These are phyloP conservation scores for Combretum micranthum DNA, from an alignment of 345 rosid genomes.

Conservation along the genomic window DNA sequence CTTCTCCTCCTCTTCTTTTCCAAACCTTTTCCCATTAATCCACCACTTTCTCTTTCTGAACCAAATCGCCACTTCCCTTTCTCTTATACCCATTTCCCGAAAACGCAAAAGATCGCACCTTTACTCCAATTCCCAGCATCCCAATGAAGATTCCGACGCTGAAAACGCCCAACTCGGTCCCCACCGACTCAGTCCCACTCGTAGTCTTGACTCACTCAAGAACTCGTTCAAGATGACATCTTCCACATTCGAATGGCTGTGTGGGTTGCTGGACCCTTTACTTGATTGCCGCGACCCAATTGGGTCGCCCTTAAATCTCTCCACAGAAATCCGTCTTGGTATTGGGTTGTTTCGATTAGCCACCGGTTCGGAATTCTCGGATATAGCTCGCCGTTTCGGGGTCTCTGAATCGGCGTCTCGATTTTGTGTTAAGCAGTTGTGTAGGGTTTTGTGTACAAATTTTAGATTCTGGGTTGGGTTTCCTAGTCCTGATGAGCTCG, in stretches of 20 bases:
- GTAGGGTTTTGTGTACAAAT: slow-evolving; percentile 67
- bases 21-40: slow-evolving; percentile 28
- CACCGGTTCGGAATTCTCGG: slow-evolving; percentile 38
- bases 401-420: slow-evolving; percentile 52
- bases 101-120: slow-evolving; percentile 46
- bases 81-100: slow-evolving; percentile 28
- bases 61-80: slow-evolving; percentile 33
- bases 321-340: slow-evolving; percentile 52
- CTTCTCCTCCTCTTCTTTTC: slow-evolving; percentile 9
- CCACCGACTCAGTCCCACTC: slow-evolving; percentile 14
- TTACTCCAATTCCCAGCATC: slow-evolving; percentile 22
- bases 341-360: slow-evolving; percentile 53
- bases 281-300: slow-evolving; percentile 69
- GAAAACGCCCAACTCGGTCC: slow-evolving; percentile 1
- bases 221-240: slow-evolving; percentile 41
- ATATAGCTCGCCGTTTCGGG: slow-evolving; percentile 44
- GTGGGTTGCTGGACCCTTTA: slow-evolving; percentile 60
- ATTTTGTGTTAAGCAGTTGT: slow-evolving; percentile 53
- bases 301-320: slow-evolving; percentile 44
- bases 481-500: slow-evolving; percentile 39
- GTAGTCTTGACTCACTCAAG: slow-evolving; percentile 36
- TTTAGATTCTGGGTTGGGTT: slow-evolving; percentile 66
- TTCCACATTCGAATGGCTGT: slow-evolving; percentile 59
- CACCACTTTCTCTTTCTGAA: slow-evolving; percentile 31
- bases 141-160: slow-evolving; percentile 11